phyloP scores from a whole-genome alignment of 2,329 filamentous ascomycete genomes.

The Penicillium sp. region DNA sequence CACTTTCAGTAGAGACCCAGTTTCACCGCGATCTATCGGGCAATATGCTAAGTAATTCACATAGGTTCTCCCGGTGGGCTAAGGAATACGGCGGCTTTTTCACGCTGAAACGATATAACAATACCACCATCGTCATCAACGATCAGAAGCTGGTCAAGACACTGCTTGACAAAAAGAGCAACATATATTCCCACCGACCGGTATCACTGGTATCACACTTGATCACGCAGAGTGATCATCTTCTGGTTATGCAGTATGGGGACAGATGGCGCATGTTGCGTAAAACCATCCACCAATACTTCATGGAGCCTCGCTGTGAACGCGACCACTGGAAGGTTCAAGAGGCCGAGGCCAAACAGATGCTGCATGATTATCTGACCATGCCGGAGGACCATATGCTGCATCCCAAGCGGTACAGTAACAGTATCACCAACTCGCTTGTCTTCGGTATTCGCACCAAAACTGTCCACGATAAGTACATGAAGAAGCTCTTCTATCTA shows the following conservation, averaged over 20 bases:
- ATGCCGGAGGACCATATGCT: conserved; percentile 45
- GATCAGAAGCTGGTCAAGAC: neutral
- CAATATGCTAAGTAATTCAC: neutral
- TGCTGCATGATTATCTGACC: conserved; percentile 45
- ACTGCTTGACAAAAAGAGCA: neutral
- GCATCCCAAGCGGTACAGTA: conserved; percentile 49
- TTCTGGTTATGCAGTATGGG: conserved; percentile 1
- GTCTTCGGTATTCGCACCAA: neutral
- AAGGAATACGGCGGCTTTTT: neutral
- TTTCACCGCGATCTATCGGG: neutral
- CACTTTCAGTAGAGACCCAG: neutral
- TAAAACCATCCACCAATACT: conserved; percentile 46
- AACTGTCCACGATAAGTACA: neutral
- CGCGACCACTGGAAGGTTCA: conserved; percentile 28
- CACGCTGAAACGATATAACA: neutral
- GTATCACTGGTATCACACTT: neutral
- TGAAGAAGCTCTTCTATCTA: neutral
- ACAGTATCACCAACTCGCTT: conserved; percentile 43
- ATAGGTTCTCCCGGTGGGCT: neutral
- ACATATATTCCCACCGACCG: neutral
- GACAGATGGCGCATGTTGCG: conserved; percentile 46
- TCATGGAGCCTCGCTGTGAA: conserved; percentile 40
- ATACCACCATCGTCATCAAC: neutral
- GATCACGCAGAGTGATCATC: neutral
- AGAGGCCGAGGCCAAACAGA: conserved; percentile 50